Percentiles rank a stretch among this genome's conserved stretches.
These are phyloP conservation scores for Rosa multiflora DNA, from an alignment of 306 rosid genomes.

Conservation along the genomic window DNA sequence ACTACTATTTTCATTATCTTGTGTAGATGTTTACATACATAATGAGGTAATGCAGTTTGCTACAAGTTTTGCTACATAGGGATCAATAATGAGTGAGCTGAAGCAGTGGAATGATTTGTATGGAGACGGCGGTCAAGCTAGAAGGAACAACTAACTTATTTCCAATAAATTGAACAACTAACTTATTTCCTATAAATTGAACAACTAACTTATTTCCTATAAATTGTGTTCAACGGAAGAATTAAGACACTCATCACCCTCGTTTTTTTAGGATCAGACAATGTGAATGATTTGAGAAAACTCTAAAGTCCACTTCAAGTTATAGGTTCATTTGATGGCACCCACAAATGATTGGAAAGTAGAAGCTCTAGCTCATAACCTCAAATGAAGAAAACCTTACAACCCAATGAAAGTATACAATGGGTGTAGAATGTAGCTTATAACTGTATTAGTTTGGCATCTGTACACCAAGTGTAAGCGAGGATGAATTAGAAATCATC, in stretches of 20 bases:
- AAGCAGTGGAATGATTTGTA: slow-evolving; percentile 87
- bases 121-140: slow-evolving; percentile 96
- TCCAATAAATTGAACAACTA: slow-evolving; percentile 67
- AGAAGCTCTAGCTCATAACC: not conserved
- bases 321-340: slow-evolving; percentile 12
- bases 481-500: no score
- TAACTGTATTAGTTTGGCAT: slow-evolving; percentile 18
- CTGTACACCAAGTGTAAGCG: slow-evolving; percentile 12
- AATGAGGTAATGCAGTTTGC: slow-evolving; percentile 58
- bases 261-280: slow-evolving; percentile 12
- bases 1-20: not conserved
- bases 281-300: not conserved
- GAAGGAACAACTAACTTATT: slow-evolving; percentile 85
- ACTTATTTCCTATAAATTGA: no score
- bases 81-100: slow-evolving; percentile 81
- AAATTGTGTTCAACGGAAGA: slow-evolving; percentile 20
- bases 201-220: slow-evolving; percentile 78
- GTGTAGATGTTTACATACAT: slow-evolving; percentile 3
- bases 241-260: slow-evolving; percentile 12
- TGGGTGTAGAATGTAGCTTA: not conserved
- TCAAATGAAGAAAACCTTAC: slow-evolving; percentile 8
- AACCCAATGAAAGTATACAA: slow-evolving; percentile 6
- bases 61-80: slow-evolving; percentile 78
- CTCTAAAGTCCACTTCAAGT: slow-evolving; percentile 14
- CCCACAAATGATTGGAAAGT: no score